Base-by-base conservation (phyloP, 805 yeast species). In the Candida germanica region DNA sequence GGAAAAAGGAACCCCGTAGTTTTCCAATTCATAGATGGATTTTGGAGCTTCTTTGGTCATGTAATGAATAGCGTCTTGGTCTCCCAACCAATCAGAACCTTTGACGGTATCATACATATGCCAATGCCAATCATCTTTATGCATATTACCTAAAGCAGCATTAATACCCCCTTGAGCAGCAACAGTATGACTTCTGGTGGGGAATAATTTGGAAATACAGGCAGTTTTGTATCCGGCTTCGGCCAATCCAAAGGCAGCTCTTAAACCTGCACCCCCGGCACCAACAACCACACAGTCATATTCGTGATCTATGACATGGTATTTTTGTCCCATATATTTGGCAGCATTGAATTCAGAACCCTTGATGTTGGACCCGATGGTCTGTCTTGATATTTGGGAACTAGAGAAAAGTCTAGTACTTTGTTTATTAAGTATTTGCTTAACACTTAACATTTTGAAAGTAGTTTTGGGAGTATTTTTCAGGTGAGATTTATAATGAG, bases 161-260 rank as follows among this genome's bases (percentile, higher is more conserved):
- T 91, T 91, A 68, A 91, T 93, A 72, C 98, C 98, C 69, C 98
- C 98, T 69, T 91, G 98, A 34, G 98, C 98, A 39, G 98, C 98
- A 34, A 91, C 98, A 14, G 98, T 91, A 63, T 91, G 98, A 13
- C 97, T 89, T 70, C 98, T 84, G 20, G 98, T 91, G 38, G 98
- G 98, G 76, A 91, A 91, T 55, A 91, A 78, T 69, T 91, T 91
- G 49, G 97, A 83, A 52, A 91, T 79, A 79, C 98, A 93, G 24
- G 98, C 98, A 30, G 96, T 91, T 66, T 93, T 91, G 73, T 75
- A 91, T 29, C 98, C 98, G 37, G 95, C 95, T 59, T 87, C 89
- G 40, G 97, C 96, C 40, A 91, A 75, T 47, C 98, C 98, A 53
- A 91, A 93, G 25, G 98, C 98, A 27, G 98, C 98, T 70, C 98